These are phyloP conservation scores for Metarhizium brunneum DNA, from an alignment of 2,329 filamentous ascomycete species.

Conservation along the genomic window DNA sequence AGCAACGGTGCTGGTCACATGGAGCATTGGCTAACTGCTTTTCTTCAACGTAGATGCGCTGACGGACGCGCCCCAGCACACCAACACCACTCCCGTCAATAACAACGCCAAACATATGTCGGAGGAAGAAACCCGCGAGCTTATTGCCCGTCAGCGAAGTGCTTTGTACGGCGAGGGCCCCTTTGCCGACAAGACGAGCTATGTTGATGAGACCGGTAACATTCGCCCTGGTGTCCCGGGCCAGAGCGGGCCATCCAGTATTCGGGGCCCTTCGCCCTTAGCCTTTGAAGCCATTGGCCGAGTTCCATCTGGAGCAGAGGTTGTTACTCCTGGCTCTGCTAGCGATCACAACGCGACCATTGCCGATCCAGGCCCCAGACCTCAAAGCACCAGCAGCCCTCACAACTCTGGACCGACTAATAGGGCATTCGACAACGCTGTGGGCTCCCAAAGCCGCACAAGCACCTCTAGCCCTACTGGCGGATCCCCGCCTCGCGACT, in stretches of 20 bases:
- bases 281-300: conserved; percentile 55
- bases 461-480: conserved; percentile 76
- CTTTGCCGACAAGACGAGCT: conserved; percentile 58
- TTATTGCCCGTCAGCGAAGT: conserved; percentile 92
- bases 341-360: conserved; percentile 29
- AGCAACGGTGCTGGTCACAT: conserved; percentile 12
- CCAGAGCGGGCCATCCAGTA: conserved; percentile 51
- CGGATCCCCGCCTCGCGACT: conserved; percentile 65
- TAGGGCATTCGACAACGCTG: conserved; percentile 52
- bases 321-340: conserved; percentile 29
- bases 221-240: conserved; percentile 58
- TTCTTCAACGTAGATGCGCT: conserved; percentile 39
- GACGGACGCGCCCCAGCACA: conserved; percentile 30
- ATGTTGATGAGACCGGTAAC: conserved; percentile 58
- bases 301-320: conserved; percentile 25
- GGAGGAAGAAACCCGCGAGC: conserved; percentile 90
- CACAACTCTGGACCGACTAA: conserved; percentile 48
- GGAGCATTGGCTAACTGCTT: conserved; percentile 27
- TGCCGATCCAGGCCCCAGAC: conserved; percentile 49
- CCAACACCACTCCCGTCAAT: not conserved
- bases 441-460: conserved; percentile 57
- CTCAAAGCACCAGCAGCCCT: conserved; percentile 80
- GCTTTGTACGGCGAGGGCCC: conserved; percentile 77
- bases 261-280: conserved; percentile 71
- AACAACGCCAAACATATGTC: conserved; percentile 68